Conservation (phyloP, 805 yeast species). For the Yarrowia alimentaria region DNA sequence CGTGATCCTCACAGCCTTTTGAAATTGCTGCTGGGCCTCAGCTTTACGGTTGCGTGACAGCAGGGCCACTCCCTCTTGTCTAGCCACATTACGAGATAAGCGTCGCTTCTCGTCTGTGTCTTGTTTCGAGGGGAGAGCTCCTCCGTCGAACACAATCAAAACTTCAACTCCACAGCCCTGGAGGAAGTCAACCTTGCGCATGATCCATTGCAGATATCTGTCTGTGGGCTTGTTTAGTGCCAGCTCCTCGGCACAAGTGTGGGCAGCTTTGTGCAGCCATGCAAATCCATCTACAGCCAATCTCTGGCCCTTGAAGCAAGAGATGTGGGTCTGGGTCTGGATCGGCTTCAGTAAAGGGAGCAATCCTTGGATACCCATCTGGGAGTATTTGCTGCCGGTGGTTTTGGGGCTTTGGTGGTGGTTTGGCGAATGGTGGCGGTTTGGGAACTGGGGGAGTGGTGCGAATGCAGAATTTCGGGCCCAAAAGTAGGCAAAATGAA, state of each 20-base stretch:
- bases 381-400: slow-evolving; percentile 23
- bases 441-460: no score
- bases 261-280: slow-evolving; percentile 89
- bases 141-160: slow-evolving; percentile 92
- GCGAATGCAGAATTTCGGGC: no score
- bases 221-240: slow-evolving; percentile 67
- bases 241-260: slow-evolving; percentile 79
- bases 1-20: slow-evolving; percentile 80
- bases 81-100: slow-evolving; percentile 56
- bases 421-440: not conserved
- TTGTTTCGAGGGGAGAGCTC: slow-evolving; percentile 72
- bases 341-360: slow-evolving; percentile 75
- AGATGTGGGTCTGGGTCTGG: slow-evolving; percentile 58
- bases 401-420: not conserved
- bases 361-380: slow-evolving; percentile 80
- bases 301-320: slow-evolving; percentile 65
- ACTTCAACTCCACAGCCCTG: slow-evolving; percentile 69
- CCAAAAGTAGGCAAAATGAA: no score
- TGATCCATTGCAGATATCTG: slow-evolving; percentile 50
- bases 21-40: slow-evolving; percentile 64
- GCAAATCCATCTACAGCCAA: slow-evolving; percentile 95
- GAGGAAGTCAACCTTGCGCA: slow-evolving; percentile 65
- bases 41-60: slow-evolving; percentile 53
- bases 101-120: slow-evolving; percentile 68
- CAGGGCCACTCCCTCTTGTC: slow-evolving; percentile 50